These are phyloP conservation scores for Colletotrichum gloeosporioides DNA, from an alignment of 2,329 filamentous ascomycete genomes.

Conservation along the genomic window DNA sequence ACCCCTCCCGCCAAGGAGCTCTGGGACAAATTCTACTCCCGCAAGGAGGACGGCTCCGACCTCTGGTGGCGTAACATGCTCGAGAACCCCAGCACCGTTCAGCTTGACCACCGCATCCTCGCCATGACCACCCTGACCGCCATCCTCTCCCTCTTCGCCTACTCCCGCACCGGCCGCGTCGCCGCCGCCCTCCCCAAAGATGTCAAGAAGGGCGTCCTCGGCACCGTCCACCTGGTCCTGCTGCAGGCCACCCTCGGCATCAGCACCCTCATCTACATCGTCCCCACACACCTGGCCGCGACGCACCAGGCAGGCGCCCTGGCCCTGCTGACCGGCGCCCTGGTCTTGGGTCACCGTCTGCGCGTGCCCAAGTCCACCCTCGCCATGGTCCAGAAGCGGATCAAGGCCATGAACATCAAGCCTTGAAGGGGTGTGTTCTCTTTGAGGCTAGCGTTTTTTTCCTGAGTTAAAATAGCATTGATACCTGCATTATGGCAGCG, in stretches of 20 bases:
- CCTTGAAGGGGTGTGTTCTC: not conserved
- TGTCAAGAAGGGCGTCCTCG: constrained; percentile 73
- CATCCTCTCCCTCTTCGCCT: constrained; percentile 81
- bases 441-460: not conserved
- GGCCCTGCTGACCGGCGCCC: constrained; percentile 80
- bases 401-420: constrained; percentile 30
- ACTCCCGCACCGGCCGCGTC: constrained; percentile 70
- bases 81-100: constrained; percentile 94
- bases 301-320: constrained; percentile 92
- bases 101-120: constrained; percentile 92
- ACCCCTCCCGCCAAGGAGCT: constrained; percentile 84
- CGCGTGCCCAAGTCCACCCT: constrained; percentile 74
- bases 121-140: constrained; percentile 88
- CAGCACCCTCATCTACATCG: constrained; percentile 89
- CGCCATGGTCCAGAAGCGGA: constrained; percentile 60
- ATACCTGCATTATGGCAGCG: constrained; percentile 7
- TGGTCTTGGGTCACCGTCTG: constrained; percentile 80
- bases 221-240: constrained; percentile 81
- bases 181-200: constrained; percentile 64
- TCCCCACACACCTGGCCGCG: constrained; percentile 86
- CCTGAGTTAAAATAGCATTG: not conserved
- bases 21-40: constrained; percentile 84
- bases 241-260: constrained; percentile 89
- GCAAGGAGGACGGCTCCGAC: constrained; percentile 78
- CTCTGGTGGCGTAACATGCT: constrained; percentile 97